Evolutionary conservation across 116 monocot genomes (phyloP).

Genomic region (Papilionanthe hybrid): DNA sequence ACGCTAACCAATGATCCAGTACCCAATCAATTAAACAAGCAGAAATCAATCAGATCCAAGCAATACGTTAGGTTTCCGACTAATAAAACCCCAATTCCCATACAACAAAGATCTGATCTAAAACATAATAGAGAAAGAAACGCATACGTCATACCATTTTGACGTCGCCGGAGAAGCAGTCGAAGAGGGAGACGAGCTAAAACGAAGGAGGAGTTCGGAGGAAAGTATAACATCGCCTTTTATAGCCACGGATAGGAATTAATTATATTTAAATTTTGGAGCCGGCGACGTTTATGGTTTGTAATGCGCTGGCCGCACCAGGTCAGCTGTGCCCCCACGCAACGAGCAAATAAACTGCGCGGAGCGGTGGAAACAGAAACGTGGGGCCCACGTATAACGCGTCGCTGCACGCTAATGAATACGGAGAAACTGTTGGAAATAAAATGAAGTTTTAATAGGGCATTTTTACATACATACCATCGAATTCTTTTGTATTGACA

Average conservation of each 20-base stretch:
- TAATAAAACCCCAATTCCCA: neutral
- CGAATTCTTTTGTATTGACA: too few relatives aligned
- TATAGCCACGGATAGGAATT: neutral
- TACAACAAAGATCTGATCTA: neutral
- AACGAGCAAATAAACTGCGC: neutral
- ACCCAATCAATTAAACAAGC: neutral
- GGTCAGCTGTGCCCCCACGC: neutral
- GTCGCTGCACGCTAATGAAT: neutral
- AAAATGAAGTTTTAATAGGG: too few relatives aligned
- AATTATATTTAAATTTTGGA: neutral
- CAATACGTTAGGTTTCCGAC: neutral
- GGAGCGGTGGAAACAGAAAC: neutral
- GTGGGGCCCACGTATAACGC: neutral
- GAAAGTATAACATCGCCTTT: neutral
- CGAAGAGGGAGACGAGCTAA: neutral
- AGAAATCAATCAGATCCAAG: neutral
- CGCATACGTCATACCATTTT: neutral
- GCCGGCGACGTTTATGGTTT: neutral
- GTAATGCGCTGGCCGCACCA: neutral
- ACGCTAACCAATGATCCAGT: neutral
- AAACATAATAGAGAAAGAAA: neutral
- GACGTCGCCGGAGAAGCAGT: neutral
- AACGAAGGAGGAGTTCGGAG: neutral
- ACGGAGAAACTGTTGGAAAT: neutral
- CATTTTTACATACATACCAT: too few relatives aligned